A percentile compares a stretch with the other conserved stretches of the same genome.
Conservation (phyloP, 2,329 filamentous ascomycete genomes). For the Venturia oleaginea region DNA sequence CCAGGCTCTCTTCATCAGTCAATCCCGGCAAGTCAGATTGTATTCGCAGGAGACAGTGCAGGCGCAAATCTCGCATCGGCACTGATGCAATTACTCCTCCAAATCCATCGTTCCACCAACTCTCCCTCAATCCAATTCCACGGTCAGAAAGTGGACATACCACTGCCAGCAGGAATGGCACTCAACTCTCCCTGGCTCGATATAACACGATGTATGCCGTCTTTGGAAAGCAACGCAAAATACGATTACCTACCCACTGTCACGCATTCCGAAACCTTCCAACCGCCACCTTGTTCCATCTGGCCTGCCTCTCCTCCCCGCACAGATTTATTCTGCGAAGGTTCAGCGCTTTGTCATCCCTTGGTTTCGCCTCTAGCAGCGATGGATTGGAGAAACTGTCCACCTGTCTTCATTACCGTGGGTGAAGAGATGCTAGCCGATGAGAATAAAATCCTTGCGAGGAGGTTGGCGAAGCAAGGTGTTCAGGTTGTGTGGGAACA, state of each 20-base stretch:
- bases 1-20: slow-evolving; percentile 58
- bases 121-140: slow-evolving; percentile 50
- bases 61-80: slow-evolving; percentile 62
- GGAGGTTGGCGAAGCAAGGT: slow-evolving; percentile 46
- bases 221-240: slow-evolving; percentile 40
- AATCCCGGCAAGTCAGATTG: slow-evolving; percentile 55
- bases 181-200: slow-evolving; percentile 64
- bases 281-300: slow-evolving; percentile 39
- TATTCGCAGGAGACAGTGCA: slow-evolving; percentile 66
- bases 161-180: slow-evolving; percentile 57
- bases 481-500: slow-evolving; percentile 58
- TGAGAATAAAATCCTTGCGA: slow-evolving; percentile 54
- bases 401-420: slow-evolving; percentile 58
- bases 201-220: slow-evolving; percentile 55
- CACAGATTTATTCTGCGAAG: slow-evolving; percentile 39
- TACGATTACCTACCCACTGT: slow-evolving; percentile 57
- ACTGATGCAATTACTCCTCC: slow-evolving; percentile 59
- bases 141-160: slow-evolving; percentile 48
- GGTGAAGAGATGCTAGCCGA: slow-evolving; percentile 66
- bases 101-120: slow-evolving; percentile 42
- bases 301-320: slow-evolving; percentile 39
- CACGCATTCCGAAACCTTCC: slow-evolving; percentile 24
- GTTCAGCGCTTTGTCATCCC: slow-evolving; percentile 48
- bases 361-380: slow-evolving; percentile 55
- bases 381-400: slow-evolving; percentile 50